Conservation (phyloP, 129 eudicot genomes). For the Chrysanthemum makinoi region DNA sequence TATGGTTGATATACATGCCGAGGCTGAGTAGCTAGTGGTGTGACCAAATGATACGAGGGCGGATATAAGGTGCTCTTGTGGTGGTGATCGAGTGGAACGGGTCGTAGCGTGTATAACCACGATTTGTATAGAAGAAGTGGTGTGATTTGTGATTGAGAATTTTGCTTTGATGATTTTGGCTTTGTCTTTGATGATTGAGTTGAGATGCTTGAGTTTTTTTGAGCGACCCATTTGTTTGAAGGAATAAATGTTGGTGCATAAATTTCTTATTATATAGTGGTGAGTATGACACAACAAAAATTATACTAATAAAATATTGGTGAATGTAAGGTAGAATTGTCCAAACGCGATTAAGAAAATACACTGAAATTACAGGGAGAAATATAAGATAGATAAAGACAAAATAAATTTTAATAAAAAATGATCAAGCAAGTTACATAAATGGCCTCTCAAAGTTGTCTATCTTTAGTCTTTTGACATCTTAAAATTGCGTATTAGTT, state of each 20-base stretch:
- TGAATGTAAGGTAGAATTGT: not conserved
- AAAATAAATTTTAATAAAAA: too few relatives aligned
- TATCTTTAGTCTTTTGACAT: too few relatives aligned
- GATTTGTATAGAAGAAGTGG: conserved; percentile 41
- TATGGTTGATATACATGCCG: conserved; percentile 42
- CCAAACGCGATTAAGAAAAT: not conserved
- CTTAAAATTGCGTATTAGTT: too few relatives aligned
- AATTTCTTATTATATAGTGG: conserved; percentile 6
- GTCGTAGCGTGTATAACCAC: conserved; percentile 68
- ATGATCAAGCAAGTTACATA: too few relatives aligned
- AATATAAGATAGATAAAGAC: not conserved
- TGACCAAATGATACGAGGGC: conserved; percentile 43
- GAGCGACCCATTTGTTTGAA: conserved; percentile 27
- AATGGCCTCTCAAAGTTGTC: too few relatives aligned
- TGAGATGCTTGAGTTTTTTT: conserved; percentile 35
- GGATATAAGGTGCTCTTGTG: conserved; percentile 46
- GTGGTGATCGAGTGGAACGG: conserved; percentile 37
- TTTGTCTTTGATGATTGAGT: conserved; percentile 60
- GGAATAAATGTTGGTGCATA: not conserved
- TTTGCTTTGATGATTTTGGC: conserved; percentile 56
- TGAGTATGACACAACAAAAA: not conserved
- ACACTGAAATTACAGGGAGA: not conserved
- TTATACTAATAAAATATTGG: not conserved
- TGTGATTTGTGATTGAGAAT: conserved; percentile 40
- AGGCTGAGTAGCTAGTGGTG: conserved; percentile 41